Conservation (phyloP, 352 stramenopile genomes). For the Globisporangium cederbergense region DNA sequence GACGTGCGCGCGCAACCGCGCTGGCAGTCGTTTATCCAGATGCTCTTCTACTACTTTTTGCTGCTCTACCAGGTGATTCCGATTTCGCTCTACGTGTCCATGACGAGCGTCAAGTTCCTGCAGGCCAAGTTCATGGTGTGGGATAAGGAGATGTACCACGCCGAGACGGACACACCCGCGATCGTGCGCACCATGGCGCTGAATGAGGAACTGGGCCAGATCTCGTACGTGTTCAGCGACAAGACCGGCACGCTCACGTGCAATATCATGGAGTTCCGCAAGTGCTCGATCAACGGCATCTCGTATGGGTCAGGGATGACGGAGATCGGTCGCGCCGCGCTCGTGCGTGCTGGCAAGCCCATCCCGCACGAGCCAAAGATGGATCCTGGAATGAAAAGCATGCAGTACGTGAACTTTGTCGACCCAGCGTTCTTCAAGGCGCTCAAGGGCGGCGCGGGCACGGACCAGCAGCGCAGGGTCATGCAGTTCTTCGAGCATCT, state of each 20-base stretch:
- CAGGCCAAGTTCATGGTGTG: constrained; percentile 86
- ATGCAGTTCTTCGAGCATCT: constrained; percentile 83
- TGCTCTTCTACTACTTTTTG: constrained; percentile 92
- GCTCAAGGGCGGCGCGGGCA: constrained; percentile 44
- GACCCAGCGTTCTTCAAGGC: constrained; percentile 61
- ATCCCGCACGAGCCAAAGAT: constrained; percentile 62
- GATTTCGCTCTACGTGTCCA: constrained; percentile 93
- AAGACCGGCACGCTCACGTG: constrained; percentile 93
- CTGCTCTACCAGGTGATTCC: constrained; percentile 91
- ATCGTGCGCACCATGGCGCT: constrained; percentile 86
- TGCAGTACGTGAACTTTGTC: constrained; percentile 81
- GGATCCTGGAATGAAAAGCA: constrained; percentile 42
- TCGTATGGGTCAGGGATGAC: constrained; percentile 88
- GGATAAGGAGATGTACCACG: constrained; percentile 89
- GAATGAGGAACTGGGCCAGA: constrained; percentile 90
- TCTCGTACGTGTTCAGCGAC: constrained; percentile 89
- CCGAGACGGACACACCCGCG: constrained; percentile 88
- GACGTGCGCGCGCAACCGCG: constrained; percentile 34
- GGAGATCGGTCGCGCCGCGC: constrained; percentile 68
- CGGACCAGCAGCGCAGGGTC: constrained; percentile 48
- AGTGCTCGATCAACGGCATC: constrained; percentile 89
- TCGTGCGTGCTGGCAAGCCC: constrained; percentile 55
- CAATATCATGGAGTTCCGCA: constrained; percentile 95
- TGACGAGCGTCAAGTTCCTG: constrained; percentile 88
- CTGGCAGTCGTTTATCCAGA: constrained; percentile 74